Evolutionary conservation across 371 early-diverging fungal species (phyloP), one percentile per base, ranked within the genome.

Genomic region (Mortierella sp.): DNA sequence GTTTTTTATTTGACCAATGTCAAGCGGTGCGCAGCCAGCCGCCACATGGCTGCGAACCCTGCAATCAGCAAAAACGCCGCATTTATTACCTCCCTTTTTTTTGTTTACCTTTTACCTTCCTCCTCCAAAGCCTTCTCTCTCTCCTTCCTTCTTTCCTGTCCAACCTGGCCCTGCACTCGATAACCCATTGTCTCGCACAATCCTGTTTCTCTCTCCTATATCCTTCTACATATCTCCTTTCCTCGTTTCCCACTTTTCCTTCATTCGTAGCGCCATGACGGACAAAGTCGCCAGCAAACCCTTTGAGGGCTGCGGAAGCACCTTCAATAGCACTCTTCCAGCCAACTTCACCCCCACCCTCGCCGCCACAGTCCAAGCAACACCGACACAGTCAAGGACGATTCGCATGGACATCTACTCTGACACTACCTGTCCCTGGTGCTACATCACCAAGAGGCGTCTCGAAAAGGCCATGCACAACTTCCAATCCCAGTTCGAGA

Each of bases 381-480:
- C 49, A 34, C 37, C 37, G 14, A 14, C 37, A 5, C 51, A 12
- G 21, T 46, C 44, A 7, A 42, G 28, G 5, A 28, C 34, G 11
- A 69, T 86, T 27, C 56, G 69, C 15, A 79, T 88, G 28, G 82
- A 82, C 24, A 67, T 85, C 44, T 78, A 83, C 15, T 72, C 81
- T 15, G 89, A 89, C 70, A 85, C 80, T n/a, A 64, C 86, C 23
- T 89, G 90, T 47, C 90, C 88, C 8, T 89, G 86, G 86, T 91
- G 89, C 55, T 91, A 83, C 61, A 71, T 91, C 30, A 89, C 89
- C 50, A 89, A 89, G 62, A 85, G 87, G 4, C 82, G 90, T 14
- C 70, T 92, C n/a, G 86, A 87, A 21, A 50, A 46, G 28, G 63
- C 69, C 47, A 60, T 69, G 37, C 17, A n/a, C 1, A n/a, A 50